Conservation (phyloP, 225 moss, liverwort and hornwort species). For the Pleurozium schreberi region DNA sequence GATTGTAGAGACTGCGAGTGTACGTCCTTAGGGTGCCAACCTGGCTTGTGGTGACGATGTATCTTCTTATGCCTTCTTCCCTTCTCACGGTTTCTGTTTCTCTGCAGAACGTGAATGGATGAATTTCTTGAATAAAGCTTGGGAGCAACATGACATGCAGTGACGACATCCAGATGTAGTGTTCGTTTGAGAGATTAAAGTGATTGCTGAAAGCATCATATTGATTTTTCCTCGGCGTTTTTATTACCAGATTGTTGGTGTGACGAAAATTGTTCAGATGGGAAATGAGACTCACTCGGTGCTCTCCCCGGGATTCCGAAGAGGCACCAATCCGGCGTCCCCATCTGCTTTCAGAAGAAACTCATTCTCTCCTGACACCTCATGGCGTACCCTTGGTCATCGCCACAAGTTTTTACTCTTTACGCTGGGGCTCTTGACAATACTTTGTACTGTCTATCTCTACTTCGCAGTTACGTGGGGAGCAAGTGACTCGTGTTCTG, state of each 20-base stretch:
- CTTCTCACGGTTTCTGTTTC: background rate
- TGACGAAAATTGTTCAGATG: conserved; percentile 9
- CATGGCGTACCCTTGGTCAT: conserved; percentile 33
- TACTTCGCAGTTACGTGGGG: conserved; percentile 53
- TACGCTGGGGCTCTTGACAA: conserved; percentile 31
- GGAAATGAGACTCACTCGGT: conserved; percentile 20
- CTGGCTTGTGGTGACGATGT: background rate
- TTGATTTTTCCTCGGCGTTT: background rate
- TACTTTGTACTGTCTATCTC: conserved; percentile 49
- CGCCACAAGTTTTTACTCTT: conserved; percentile 55
- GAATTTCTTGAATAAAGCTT: background rate
- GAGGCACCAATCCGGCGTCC: conserved; percentile 10
- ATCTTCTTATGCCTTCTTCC: background rate
- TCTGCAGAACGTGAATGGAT: conserved; percentile 9
- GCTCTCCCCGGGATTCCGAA: conserved; percentile 32
- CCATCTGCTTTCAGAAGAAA: conserved; percentile 16
- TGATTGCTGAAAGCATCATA: background rate
- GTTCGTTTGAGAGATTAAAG: background rate
- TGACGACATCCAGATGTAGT: background rate
- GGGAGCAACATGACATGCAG: conserved; percentile 3
- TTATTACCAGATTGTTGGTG: background rate
- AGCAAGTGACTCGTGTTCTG: conserved; percentile 35
- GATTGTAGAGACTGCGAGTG: no score
- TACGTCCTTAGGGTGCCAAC: background rate
- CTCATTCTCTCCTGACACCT: conserved; percentile 16